Evolutionary conservation across 2,329 filamentous ascomycete species (phyloP), one percentile per base, ranked within the genome.

Genomic region (Trichophyton rubrum): DNA sequence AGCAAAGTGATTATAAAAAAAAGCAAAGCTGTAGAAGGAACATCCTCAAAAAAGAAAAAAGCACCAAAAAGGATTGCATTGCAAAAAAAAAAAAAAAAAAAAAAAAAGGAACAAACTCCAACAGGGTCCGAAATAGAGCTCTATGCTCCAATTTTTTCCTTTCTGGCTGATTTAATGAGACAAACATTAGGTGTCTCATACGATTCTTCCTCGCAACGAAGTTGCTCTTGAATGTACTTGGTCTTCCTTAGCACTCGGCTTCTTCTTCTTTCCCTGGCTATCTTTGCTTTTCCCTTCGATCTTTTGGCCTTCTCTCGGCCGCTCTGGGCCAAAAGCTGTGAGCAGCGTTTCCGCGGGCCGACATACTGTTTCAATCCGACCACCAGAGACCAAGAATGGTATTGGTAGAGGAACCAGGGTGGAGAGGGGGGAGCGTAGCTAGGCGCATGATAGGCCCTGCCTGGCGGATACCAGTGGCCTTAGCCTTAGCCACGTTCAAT

Each of bases 401-500:
- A 55, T 35, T 55, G 27, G 51, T 35, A 55, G 33, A 15, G 51
- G 51, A 35, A 55, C 51, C 27, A 35, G 51, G 51, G 27, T 27
- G 20, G 58, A 35, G 30, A 51, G 53, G 22, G 17, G 33, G 22
- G 40, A 45, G 55, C 58, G 40, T 55, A 40, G 41, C 41, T 43
- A 58, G 43, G 58, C 43, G 53, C 53, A 62, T 60, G 20, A 30
- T 59, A 55, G 40, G n/a, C 35, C 43, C 30, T 62, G 43, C 61
- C 33, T 58, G 58, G 58, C 61, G 61, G 61, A 55, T 60, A 62
- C 61, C 53, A 56, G 45, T 62, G 61, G 61, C 61, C 45, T 59
- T 51, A 51, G 61, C 61, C 45, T 59, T 40, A 51, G 58, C 56
- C 56, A 58, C 41, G 41, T 58, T 58, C 56, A 17, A 41, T 41